Evolutionary conservation across 2,329 filamentous ascomycete species (phyloP).

Genomic region (Rachicladosporium sp.): DNA sequence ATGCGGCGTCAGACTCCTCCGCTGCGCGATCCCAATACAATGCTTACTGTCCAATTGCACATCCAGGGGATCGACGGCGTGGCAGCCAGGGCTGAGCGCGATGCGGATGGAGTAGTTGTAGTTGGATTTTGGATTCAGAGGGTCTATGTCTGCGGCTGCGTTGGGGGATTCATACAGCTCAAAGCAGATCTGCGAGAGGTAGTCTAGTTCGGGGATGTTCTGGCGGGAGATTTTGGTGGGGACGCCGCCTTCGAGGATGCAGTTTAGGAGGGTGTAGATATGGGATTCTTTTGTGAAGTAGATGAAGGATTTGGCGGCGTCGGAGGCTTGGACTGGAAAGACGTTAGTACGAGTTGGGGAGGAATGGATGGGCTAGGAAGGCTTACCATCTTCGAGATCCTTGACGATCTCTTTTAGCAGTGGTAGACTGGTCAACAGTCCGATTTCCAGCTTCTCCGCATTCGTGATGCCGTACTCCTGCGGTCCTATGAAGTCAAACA

Average conservation of each 20-base stretch:
- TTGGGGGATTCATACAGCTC: constrained; percentile 95
- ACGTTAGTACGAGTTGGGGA: background rate
- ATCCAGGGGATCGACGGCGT: constrained; percentile 90
- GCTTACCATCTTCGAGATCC: constrained; percentile 64
- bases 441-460: constrained; percentile 96
- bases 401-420: constrained; percentile 93
- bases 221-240: constrained; percentile 93
- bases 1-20: constrained; percentile 79
- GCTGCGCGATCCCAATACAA: constrained; percentile 87
- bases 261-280: constrained; percentile 95
- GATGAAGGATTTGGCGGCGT: constrained; percentile 90
- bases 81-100: constrained; percentile 87
- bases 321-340: constrained; percentile 65
- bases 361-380: too few relatives aligned
- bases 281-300: constrained; percentile 99
- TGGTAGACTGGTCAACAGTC: constrained; percentile 81
- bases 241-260: constrained; percentile 91
- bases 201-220: constrained; percentile 92
- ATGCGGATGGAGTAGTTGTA: constrained; percentile 96
- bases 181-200: constrained; percentile 94
- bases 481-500: constrained; percentile 97
- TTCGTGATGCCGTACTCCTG: constrained; percentile 97
- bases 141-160: constrained; percentile 48
- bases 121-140: constrained; percentile 18
- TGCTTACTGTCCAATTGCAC: constrained; percentile 94